Base-by-base conservation (phyloP, 345 rosid genomes). In the Turritis glabra region DNA sequence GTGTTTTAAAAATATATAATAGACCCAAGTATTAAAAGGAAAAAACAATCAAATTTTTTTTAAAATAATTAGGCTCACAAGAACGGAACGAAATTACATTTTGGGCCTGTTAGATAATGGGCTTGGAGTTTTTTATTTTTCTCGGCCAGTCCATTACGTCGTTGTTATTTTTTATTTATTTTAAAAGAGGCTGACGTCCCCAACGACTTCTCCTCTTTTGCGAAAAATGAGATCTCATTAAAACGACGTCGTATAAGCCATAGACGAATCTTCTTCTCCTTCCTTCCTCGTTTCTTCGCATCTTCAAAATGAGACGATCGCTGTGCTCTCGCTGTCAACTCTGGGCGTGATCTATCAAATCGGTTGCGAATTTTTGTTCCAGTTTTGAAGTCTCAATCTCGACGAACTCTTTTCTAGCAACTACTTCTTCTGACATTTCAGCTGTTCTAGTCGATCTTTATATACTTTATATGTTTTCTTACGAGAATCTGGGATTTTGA, bases 361-460 rank as follows among this genome's bases (percentile, higher is more conserved):
- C 73, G 22, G 21, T n/a, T 1, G 15, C 18, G 32, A n/a, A 4
- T 3, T 37, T 26, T 77, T 63, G 60, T 69, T 76, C 43, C 52
- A 29, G 61, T 32, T 69, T 67, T 40, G 14, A 81, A 74, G 57
- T 71, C 59, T 25, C 59, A 60, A 44, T 33, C 62, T 62, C 67
- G 30, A 29, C 64, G 72, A 81, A 67, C 79, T 71, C 54, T 51
- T 67, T 52, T 26, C 5, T 58, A 83, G 82, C 88, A 47, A 78
- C 88, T 78, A 17, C 32, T 51, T 21, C 52, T 68, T 48, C 64
- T 72, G 83, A 82, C 85, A 68, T 80, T 71, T 73, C 80, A 82
- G 72, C 88, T 70, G 22, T 17, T 58, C 2, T 22, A 63, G 37
- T 47, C 13, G 21, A 60, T 26, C 48, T 67, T 78, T 32, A 35